Conservation (phyloP, 192 early-diverging fungal species). For the Jimgerdemannia flammicorona region DNA sequence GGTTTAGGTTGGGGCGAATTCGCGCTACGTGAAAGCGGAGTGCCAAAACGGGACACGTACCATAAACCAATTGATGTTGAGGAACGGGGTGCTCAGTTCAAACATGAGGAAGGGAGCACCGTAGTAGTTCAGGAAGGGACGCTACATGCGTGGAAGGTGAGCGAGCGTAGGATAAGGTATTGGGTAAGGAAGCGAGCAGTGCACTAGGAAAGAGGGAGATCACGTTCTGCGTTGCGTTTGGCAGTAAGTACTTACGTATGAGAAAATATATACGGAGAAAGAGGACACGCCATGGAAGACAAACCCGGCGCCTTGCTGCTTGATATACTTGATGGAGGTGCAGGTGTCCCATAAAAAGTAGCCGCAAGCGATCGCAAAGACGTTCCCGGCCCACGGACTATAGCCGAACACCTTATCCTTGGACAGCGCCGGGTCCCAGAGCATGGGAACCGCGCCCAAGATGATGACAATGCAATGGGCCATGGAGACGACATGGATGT, state of each 20-base stretch:
- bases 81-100: constrained; percentile 87
- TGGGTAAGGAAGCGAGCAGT: neutral
- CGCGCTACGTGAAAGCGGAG: too few species aligned
- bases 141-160: constrained; percentile 30
- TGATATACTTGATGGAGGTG: constrained; percentile 59
- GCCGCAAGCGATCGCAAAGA: constrained; percentile 82
- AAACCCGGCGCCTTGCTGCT: constrained; percentile 73
- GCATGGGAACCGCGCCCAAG: constrained; percentile 56
- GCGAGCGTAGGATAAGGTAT: neutral
- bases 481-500: constrained; percentile 78
- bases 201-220: neutral
- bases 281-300: constrained; percentile 77
- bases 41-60: constrained; percentile 1
- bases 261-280: constrained; percentile 70
- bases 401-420: constrained; percentile 75
- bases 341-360: constrained; percentile 94
- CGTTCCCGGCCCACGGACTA: constrained; percentile 59
- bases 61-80: constrained; percentile 89
- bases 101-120: constrained; percentile 86
- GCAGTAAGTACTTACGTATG: constrained; percentile 52
- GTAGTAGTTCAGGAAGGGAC: constrained; percentile 84
- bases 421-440: constrained; percentile 59
- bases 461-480: constrained; percentile 71
- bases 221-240: too few species aligned
- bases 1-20: neutral